phyloP scores from a whole-genome alignment of 169 alveolate species.

The Theileria annulata region DNA sequence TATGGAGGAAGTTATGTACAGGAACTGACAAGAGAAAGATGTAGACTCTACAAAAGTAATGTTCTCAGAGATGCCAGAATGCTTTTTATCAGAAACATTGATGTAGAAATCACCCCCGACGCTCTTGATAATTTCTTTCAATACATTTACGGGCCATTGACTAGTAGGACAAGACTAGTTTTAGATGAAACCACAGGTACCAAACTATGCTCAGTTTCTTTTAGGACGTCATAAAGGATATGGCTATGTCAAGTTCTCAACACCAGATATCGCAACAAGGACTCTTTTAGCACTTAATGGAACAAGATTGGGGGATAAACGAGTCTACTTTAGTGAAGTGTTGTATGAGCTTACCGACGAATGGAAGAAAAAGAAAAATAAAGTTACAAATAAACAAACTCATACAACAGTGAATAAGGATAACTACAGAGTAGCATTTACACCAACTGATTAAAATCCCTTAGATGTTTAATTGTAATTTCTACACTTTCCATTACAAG shows the following conservation, averaged over 20 bases:
- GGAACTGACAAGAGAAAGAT: conserved; percentile 58
- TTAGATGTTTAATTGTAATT: conserved; percentile 6
- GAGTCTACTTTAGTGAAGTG: conserved; percentile 66
- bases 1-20: conserved; percentile 49
- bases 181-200: conserved; percentile 57
- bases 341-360: conserved; percentile 18
- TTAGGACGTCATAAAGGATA: conserved; percentile 76
- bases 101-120: conserved; percentile 60
- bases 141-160: conserved; percentile 62
- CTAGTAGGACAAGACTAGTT: conserved; percentile 43
- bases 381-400: conserved; percentile 17
- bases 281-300: conserved; percentile 71
- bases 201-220: neutral
- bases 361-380: conserved; percentile 16
- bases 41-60: conserved; percentile 38
- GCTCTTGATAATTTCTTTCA: conserved; percentile 62
- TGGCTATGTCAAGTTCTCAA: conserved; percentile 71
- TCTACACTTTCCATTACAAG: neutral
- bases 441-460: conserved; percentile 6
- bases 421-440: conserved; percentile 45
- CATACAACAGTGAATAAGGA: conserved; percentile 13
- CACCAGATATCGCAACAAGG: conserved; percentile 75
- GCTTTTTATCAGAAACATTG: conserved; percentile 59
- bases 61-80: conserved; percentile 58
- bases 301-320: conserved; percentile 69